phyloP scores from a whole-genome alignment of 2,329 filamentous ascomycete genomes.

The Drechslerella dactyloides region DNA sequence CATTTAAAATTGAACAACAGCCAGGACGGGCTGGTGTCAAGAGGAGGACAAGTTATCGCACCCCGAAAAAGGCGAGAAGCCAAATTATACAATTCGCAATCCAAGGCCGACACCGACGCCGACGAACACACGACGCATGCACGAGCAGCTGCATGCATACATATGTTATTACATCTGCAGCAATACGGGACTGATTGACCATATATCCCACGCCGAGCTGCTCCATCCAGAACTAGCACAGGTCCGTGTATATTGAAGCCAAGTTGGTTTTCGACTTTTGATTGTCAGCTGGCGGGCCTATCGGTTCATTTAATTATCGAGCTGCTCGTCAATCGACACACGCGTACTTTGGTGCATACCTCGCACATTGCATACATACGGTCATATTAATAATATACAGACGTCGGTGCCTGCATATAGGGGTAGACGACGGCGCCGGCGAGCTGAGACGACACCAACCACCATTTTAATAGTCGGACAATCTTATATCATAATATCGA shows the following conservation, averaged over 20 bases:
- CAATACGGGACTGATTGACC: no score
- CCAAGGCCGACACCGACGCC: no score
- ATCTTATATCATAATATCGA: background rate
- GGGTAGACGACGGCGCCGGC: slow-evolving; percentile 15
- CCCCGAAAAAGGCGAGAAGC: background rate
- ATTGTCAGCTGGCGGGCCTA: slow-evolving; percentile 6
- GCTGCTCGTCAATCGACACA: no score
- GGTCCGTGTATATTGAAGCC: background rate
- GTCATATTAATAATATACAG: background rate
- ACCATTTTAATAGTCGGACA: background rate
- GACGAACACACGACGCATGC: slow-evolving; percentile 3
- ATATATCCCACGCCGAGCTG: no score
- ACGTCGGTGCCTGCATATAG: slow-evolving; percentile 49
- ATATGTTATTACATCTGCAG: no score
- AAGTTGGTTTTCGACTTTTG: background rate
- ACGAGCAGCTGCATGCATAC: no score
- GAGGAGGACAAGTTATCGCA: slow-evolving; percentile 1
- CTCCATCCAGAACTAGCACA: no score
- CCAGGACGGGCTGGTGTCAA: slow-evolving; percentile 9
- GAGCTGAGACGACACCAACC: background rate
- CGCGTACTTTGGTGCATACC: no score
- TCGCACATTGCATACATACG: no score
- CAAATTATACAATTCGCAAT: background rate
- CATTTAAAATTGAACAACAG: slow-evolving; percentile 5
- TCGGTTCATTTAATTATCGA: slow-evolving; percentile 4